phyloP scores from a whole-genome alignment of 2,329 filamentous ascomycete genomes.

The Tolypocladium album region DNA sequence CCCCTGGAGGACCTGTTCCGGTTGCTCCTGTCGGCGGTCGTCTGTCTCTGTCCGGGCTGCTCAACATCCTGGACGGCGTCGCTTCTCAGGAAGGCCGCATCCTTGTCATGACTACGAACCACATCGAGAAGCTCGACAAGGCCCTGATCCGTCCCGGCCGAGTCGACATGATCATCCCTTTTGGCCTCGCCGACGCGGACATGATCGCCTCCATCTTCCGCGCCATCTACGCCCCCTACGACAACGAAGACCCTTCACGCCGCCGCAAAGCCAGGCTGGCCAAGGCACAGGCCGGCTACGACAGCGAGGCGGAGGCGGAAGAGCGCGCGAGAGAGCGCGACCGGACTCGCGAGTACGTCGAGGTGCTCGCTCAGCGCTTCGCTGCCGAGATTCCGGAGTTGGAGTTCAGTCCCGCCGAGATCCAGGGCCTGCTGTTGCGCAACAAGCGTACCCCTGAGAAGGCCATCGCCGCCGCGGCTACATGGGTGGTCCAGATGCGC shows the following conservation, averaged over 20 bases:
- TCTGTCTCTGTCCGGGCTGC: constrained; percentile 63
- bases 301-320: constrained; percentile 17
- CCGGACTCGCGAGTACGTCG: constrained; percentile 28
- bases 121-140: constrained; percentile 49
- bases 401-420: constrained; percentile 49
- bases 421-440: constrained; percentile 47
- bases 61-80: constrained; percentile 73
- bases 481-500: constrained; percentile 39
- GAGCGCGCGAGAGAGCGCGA: constrained; percentile 18
- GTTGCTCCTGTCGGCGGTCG: constrained; percentile 13
- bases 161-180: constrained; percentile 49
- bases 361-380: constrained; percentile 36
- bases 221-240: constrained; percentile 46
- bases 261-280: neutral
- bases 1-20: neutral
- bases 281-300: constrained; percentile 9
- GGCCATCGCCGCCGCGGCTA: constrained; percentile 33
- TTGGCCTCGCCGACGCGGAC: constrained; percentile 39
- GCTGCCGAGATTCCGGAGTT: constrained; percentile 37
- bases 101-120: constrained; percentile 57
- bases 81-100: constrained; percentile 53
- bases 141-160: constrained; percentile 53
- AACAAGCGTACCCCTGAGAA: constrained; percentile 41
- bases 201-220: constrained; percentile 46
- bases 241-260: constrained; percentile 14